phyloP scores from a whole-genome alignment of 805 yeast species.

The Candida rishiriensis region DNA sequence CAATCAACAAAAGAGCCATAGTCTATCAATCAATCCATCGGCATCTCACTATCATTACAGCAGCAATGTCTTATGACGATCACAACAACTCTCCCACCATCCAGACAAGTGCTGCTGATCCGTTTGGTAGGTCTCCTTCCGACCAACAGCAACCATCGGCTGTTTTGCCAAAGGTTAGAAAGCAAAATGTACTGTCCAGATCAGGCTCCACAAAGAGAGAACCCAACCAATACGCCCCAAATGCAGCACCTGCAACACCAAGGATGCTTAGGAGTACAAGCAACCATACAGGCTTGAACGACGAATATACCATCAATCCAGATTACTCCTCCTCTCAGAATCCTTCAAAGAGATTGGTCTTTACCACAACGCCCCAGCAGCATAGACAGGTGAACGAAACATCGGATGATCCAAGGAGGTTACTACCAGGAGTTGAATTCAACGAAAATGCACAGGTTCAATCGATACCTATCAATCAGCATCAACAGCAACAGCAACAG shows the following conservation, averaged over 20 bases:
- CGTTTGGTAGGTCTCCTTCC: not conserved
- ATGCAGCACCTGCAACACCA: slow-evolving; percentile 60
- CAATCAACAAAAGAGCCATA: too few species aligned
- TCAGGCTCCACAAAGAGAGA: slow-evolving; percentile 18
- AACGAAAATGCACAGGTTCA: slow-evolving; percentile 2
- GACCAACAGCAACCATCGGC: slow-evolving; percentile 4
- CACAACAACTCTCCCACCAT: too few species aligned
- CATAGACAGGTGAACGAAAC: slow-evolving; percentile 11
- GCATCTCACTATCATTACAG: too few species aligned
- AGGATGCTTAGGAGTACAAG: slow-evolving; percentile 61
- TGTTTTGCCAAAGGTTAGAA: slow-evolving; percentile 23
- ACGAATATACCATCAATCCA: slow-evolving; percentile 21
- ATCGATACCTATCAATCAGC: too few species aligned
- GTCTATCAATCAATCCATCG: too few species aligned
- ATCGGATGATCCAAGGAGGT: slow-evolving; percentile 8
- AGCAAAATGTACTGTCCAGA: slow-evolving; percentile 12
- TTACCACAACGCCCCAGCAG: slow-evolving; percentile 13
- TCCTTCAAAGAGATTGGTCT: slow-evolving; percentile 16
- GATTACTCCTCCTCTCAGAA: slow-evolving; percentile 15
- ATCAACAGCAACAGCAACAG: slow-evolving; percentile 8
- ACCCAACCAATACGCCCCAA: slow-evolving; percentile 13
- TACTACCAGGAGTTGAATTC: slow-evolving; percentile 27
- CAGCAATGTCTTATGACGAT: too few species aligned
- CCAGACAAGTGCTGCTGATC: too few species aligned
- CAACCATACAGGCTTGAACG: slow-evolving; percentile 21